Evolutionary conservation across 2,329 filamentous ascomycete genomes (phyloP), one percentile per base, ranked within the genome.

Genomic region (Hortaea sp.): DNA sequence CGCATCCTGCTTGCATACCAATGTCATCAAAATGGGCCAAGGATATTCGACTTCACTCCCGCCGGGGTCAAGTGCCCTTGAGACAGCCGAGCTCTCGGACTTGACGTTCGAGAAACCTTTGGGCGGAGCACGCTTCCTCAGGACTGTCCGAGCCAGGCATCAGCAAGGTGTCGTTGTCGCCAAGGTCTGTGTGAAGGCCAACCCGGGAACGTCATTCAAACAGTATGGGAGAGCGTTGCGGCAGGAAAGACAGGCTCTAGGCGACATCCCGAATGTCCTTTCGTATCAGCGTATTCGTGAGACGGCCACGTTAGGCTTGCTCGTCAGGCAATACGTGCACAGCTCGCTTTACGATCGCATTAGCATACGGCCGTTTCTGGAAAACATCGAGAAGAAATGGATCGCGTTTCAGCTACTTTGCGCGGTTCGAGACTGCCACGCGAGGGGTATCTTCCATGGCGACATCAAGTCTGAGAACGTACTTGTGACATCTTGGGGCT

Each of bases 321-420:
- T 98, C 13, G 87, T 95, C 47, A 84, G 92, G 44, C 94, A 97
- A 67, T 97, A 86, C 63, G 81, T 97, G 50, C 92, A 97, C 68
- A 95, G 85, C 72, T 97, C 92, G 27, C 77, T 98, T 4, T 98
- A 98, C 69, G 92, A 98, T 69, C 85, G 92, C 45, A 81, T 98
- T 66, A 94, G 92, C 67, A 98, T 92, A 6, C 81, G 94, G 6
- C 94, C 92, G 0, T 98, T 98, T 57, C 73, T 97, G 7, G 94
- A 98, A 66, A 87, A 94, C 54, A 92, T 98, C 54, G 92, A 98
- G 67, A 97, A 95, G 75, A 95, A 94, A 70, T 98, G 92, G 92
- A 77, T 98, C 43, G 86, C 90, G 0, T 98, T 95, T 59, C 92
- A 98, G 69, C 77, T 98, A 2, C 76, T 98, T 7, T 95, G 88